phyloP scores from a whole-genome alignment of 2,329 filamentous ascomycete species.

The Aspergillus viridinutans region DNA sequence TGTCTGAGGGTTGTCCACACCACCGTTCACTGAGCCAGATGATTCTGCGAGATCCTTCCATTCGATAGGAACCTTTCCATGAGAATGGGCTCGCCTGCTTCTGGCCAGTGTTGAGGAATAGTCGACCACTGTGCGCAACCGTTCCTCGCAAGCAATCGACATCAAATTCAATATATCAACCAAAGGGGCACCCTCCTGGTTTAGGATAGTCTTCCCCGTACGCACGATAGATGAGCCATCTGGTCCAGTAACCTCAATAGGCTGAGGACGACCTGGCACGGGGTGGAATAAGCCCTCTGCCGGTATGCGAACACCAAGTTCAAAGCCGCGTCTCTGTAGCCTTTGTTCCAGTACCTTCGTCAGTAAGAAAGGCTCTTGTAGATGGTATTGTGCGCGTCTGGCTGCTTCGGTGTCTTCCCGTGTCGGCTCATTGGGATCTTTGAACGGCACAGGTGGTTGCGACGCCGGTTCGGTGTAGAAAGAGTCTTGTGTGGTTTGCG shows the following conservation, averaged over 20 bases:
- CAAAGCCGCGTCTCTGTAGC: constrained; percentile 55
- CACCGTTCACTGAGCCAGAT: constrained; percentile 27
- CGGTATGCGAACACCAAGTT: constrained; percentile 57
- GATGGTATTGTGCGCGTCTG: constrained; percentile 63
- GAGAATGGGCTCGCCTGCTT: constrained; percentile 70
- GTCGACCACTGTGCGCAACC: constrained; percentile 69
- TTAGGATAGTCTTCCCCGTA: constrained; percentile 66
- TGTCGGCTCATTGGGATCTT: constrained; percentile 62
- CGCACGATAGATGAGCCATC: constrained; percentile 61
- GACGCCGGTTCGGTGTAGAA: constrained; percentile 62
- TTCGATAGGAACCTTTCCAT: constrained; percentile 72
- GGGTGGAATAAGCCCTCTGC: constrained; percentile 52
- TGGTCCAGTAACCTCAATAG: constrained; percentile 52
- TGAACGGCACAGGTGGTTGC: constrained; percentile 60
- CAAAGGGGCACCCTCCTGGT: constrained; percentile 62
- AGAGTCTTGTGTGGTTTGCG: constrained; percentile 52
- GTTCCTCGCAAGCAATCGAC: constrained; percentile 77
- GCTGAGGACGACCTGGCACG: constrained; percentile 39
- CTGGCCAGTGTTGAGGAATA: constrained; percentile 68
- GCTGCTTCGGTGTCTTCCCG: constrained; percentile 58
- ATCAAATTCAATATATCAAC: constrained; percentile 79
- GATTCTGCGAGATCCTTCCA: constrained; percentile 66
- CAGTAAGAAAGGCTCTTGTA: constrained; percentile 69
- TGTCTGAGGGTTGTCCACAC: constrained; percentile 33
- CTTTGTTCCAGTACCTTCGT: constrained; percentile 55